Conservation (phyloP, 345 rosid species). For the Acer campestre region DNA sequence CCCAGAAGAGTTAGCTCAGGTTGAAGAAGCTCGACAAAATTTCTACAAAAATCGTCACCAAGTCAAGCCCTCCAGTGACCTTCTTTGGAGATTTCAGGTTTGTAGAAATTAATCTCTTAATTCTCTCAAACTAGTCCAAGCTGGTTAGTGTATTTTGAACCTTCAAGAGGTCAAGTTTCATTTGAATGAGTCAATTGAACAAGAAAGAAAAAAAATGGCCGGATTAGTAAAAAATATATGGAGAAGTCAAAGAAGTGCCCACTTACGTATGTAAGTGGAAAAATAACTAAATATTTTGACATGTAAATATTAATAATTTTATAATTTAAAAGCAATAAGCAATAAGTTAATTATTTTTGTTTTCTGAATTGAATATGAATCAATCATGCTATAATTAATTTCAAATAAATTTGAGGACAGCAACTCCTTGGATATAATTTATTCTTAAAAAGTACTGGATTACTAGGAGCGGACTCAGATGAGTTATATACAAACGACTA, state of each 20-base stretch:
- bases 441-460: no score
- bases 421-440: no score
- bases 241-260: background rate
- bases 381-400: no score
- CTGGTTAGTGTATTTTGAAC: background rate
- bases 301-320: background rate
- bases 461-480: no score
- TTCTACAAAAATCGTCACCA: slow-evolving; percentile 39
- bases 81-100: slow-evolving; percentile 60
- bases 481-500: no score
- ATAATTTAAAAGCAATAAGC: no score
- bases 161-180: no score
- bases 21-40: slow-evolving; percentile 47
- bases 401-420: no score
- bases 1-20: slow-evolving; percentile 41
- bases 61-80: slow-evolving; percentile 50
- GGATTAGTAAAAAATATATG: background rate
- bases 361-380: no score
- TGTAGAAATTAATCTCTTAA: no score
- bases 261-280: background rate
- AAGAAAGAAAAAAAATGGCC: background rate
- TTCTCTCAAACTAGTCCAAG: no score
- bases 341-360: no score
- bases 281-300: background rate
- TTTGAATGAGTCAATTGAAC: background rate